Evolutionary conservation across 768 basidiomycete genomes (phyloP).

Genomic region (Amanita thiersii): DNA sequence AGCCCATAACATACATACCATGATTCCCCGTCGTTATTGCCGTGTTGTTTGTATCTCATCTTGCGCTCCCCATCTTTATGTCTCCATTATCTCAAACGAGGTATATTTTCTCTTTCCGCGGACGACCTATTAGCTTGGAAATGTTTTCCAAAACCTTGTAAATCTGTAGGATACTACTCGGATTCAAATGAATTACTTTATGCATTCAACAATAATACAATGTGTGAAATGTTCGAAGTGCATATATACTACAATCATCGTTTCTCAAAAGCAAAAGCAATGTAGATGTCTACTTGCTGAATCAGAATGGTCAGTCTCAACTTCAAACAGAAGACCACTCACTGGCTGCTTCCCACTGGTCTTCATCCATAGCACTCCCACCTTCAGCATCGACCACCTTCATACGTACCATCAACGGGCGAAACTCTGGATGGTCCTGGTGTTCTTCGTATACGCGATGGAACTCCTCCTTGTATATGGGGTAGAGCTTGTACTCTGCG

Average conservation of each 20-base stretch:
- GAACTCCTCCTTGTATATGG: constrained; percentile 81
- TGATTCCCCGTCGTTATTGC: constrained; percentile 11
- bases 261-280: constrained; percentile 90
- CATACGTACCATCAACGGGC: constrained; percentile 82
- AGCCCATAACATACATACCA: constrained; percentile 12
- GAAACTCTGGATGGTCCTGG: constrained; percentile 71
- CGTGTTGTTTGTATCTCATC: background rate
- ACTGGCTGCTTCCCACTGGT: constrained; percentile 99
- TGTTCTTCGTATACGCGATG: constrained; percentile 84
- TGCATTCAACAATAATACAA: no score
- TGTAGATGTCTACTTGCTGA: constrained; percentile 78
- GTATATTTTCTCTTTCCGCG: no score
- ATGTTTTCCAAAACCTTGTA: no score
- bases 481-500: constrained; percentile 65
- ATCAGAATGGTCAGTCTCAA: constrained; percentile 2
- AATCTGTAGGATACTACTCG: no score
- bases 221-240: background rate
- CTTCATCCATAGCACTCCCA: constrained; percentile 87
- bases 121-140: no score
- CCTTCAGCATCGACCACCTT: constrained; percentile 82
- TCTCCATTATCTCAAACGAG: no score
- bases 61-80: background rate
- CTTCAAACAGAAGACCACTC: constrained; percentile 35
- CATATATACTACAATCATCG: constrained; percentile 16
- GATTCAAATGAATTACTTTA: no score